These are phyloP conservation scores for Colletotrichum gloeosporioides DNA, from an alignment of 2,329 filamentous ascomycete species.

Conservation along the genomic window DNA sequence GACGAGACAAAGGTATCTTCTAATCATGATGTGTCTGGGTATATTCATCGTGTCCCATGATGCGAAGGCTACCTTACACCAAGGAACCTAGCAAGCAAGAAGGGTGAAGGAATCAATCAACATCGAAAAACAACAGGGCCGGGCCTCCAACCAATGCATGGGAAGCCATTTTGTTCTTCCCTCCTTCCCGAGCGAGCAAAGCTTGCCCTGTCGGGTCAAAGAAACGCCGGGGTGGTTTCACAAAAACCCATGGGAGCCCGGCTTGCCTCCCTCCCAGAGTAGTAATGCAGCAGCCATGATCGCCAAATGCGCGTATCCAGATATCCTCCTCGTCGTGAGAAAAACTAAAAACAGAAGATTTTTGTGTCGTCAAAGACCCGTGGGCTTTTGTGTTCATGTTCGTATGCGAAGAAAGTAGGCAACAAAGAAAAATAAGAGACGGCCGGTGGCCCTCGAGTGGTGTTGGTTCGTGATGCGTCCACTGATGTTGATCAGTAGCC, in stretches of 20 bases:
- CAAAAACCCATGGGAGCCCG: background rate
- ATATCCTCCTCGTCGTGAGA: conserved; percentile 4
- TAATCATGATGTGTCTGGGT: conserved; percentile 19
- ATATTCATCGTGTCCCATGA: conserved; percentile 18
- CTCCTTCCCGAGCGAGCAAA: background rate
- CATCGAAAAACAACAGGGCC: background rate
- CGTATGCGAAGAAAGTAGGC: background rate
- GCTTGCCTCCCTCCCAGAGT: background rate
- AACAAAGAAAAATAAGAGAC: background rate
- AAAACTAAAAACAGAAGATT: background rate
- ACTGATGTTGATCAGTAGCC: background rate
- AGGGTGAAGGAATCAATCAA: background rate
- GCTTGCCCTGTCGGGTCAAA: background rate
- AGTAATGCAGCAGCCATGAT: conserved; percentile 4
- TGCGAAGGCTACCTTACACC: background rate
- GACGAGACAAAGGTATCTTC: background rate
- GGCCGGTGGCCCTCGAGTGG: background rate
- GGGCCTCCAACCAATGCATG: background rate
- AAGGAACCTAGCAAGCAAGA: background rate
- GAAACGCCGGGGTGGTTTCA: background rate
- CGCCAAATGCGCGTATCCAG: conserved; percentile 11
- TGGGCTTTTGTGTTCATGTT: conserved; percentile 1
- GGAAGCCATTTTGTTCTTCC: background rate
- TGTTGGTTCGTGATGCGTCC: background rate
- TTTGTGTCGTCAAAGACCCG: background rate